A percentile compares a stretch with the other conserved stretches of the same genome.
These are phyloP conservation scores for Rhizopogon sp. DNA, from an alignment of 768 basidiomycete species.

Conservation along the genomic window DNA sequence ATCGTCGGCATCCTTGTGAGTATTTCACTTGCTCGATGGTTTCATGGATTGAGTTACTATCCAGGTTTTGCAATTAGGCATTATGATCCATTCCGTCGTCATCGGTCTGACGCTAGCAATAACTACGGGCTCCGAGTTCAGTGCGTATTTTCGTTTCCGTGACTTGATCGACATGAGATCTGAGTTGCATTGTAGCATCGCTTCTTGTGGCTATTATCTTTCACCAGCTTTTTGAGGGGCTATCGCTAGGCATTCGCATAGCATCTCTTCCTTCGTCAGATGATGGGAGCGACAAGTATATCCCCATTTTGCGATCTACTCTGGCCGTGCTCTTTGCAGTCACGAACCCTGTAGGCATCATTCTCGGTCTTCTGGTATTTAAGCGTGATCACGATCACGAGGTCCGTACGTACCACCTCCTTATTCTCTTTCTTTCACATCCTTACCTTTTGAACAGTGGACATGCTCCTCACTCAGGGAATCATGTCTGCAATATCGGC, in stretches of 20 bases:
- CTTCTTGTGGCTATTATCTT: constrained; percentile 72
- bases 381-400: constrained; percentile 23
- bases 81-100: constrained; percentile 81
- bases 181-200: constrained; percentile 40
- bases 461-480: constrained; percentile 58
- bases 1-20: constrained; percentile 69
- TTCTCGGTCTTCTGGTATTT: constrained; percentile 49
- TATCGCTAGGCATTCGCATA: constrained; percentile 79
- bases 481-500: constrained; percentile 79
- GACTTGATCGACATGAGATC: background rate
- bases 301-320: constrained; percentile 40
- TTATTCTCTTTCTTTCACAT: background rate
- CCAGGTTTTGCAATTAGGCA: constrained; percentile 76
- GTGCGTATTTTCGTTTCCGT: constrained; percentile 34
- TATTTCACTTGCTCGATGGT: background rate
- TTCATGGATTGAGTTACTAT: background rate
- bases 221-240: constrained; percentile 82
- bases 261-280: constrained; percentile 51
- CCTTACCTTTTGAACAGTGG: constrained; percentile 23
- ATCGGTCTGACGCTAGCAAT: constrained; percentile 77
- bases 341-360: constrained; percentile 70
- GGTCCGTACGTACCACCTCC: constrained; percentile 18
- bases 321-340: constrained; percentile 64
- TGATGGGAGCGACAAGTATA: constrained; percentile 14
- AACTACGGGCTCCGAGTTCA: constrained; percentile 63